Evolutionary conservation across 495 filamentous ascomycete genomes (phyloP).

Genomic region (Glonium stellatum): DNA sequence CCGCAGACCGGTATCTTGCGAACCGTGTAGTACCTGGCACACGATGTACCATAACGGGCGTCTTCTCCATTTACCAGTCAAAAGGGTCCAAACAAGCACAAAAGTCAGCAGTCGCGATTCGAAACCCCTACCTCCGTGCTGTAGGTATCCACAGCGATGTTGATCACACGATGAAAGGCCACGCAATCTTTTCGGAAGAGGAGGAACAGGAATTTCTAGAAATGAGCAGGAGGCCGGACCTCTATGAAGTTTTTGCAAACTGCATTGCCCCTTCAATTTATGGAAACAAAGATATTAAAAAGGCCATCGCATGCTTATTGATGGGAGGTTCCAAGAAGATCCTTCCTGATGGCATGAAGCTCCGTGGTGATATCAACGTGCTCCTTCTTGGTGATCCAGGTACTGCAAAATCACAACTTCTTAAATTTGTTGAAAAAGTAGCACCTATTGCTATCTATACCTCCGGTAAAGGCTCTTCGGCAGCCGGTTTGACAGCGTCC

Average conservation of each 20-base stretch:
- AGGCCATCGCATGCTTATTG: conserved; percentile 91
- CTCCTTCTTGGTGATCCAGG: conserved; percentile 94
- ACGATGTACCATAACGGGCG: conserved; percentile 89
- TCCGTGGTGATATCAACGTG: conserved; percentile 98
- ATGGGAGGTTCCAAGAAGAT: conserved; percentile 98
- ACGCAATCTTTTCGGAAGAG: conserved; percentile 79
- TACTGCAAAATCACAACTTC: conserved; percentile 94
- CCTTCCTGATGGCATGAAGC: conserved; percentile 94
- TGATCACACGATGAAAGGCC: conserved; percentile 83
- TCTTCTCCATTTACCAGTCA: conserved; percentile 94
- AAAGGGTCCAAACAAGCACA: conserved; percentile 74
- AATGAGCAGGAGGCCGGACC: conserved; percentile 80
- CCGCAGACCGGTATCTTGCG: conserved; percentile 89
- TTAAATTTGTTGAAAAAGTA: conserved; percentile 97
- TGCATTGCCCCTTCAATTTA: conserved; percentile 98
- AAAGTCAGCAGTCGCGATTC: conserved; percentile 78
- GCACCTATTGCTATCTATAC: conserved; percentile 98
- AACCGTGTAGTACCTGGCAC: conserved; percentile 96
- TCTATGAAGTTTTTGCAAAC: conserved; percentile 82
- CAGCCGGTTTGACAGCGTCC: conserved; percentile 95
- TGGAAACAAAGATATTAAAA: conserved; percentile 94
- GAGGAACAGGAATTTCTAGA: conserved; percentile 98
- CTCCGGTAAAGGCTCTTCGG: conserved; percentile 96
- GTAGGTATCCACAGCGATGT: conserved; percentile 86
- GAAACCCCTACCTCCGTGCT: conserved; percentile 92